Percentiles rank a stretch among this genome's conserved stretches.
phyloP scores from a whole-genome alignment of 257 asterid species.

The Jacaranda copaia region DNA sequence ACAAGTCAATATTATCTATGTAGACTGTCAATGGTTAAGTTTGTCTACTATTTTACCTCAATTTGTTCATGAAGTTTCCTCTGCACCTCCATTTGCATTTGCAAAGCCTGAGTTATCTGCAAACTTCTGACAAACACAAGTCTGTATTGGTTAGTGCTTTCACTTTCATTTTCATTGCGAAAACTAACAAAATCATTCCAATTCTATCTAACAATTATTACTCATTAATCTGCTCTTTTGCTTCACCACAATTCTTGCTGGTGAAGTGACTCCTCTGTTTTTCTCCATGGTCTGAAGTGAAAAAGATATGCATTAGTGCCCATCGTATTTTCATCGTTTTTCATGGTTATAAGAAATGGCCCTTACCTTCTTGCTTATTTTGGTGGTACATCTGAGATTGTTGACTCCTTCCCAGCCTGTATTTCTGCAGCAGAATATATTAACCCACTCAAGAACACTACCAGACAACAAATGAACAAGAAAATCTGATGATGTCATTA shows the following conservation, averaged over 20 bases:
- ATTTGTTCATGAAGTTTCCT: conserved; percentile 85
- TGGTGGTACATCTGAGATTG: conserved; percentile 47
- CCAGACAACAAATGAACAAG: neutral
- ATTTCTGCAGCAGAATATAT: conserved; percentile 60
- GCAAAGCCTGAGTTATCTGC: conserved; percentile 65
- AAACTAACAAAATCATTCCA: neutral
- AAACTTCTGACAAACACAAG: conserved; percentile 49
- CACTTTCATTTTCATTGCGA: neutral
- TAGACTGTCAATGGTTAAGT: no score
- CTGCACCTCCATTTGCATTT: conserved; percentile 85
- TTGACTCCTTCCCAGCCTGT: conserved; percentile 77
- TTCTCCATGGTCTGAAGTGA: conserved; percentile 51
- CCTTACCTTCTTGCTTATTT: conserved; percentile 52
- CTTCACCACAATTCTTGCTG: conserved; percentile 52
- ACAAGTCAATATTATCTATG: neutral
- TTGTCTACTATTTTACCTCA: conserved; percentile 55
- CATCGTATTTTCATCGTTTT: neutral
- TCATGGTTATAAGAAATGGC: neutral
- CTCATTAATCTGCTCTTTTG: conserved; percentile 61
- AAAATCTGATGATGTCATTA: neutral
- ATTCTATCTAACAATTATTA: conserved; percentile 41
- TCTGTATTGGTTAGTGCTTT: conserved; percentile 2
- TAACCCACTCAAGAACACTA: neutral
- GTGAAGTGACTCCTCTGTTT: conserved; percentile 43
- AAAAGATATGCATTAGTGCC: conserved; percentile 4